Percentiles rank a stretch among this genome's conserved stretches.
Evolutionary conservation across 495 filamentous ascomycete genomes (phyloP).

Genomic region (Ascodesmis nigricans): DNA sequence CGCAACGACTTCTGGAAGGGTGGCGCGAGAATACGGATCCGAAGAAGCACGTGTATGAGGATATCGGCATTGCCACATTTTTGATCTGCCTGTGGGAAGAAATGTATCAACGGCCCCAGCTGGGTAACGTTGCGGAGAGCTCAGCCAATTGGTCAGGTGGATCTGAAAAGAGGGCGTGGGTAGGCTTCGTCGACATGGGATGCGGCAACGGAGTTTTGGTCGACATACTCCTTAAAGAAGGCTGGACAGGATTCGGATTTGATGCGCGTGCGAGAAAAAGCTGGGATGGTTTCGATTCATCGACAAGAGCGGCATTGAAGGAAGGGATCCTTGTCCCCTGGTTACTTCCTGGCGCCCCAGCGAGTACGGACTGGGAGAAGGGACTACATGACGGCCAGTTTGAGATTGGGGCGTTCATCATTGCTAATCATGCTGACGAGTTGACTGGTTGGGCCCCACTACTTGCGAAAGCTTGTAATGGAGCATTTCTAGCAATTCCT

Average conservation of each 20-base stretch:
- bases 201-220: conserved; percentile 93
- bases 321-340: conserved; percentile 56
- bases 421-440: conserved; percentile 92
- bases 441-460: conserved; percentile 89
- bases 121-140: conserved; percentile 8
- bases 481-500: conserved; percentile 74
- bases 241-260: conserved; percentile 72
- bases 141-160: no score
- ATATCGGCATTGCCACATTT: conserved; percentile 79
- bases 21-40: conserved; percentile 83
- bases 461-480: conserved; percentile 48
- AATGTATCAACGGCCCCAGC: conserved; percentile 53
- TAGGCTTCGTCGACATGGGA: conserved; percentile 86
- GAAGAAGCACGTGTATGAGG: conserved; percentile 82
- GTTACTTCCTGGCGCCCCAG: conserved; percentile 18
- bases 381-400: conserved; percentile 50
- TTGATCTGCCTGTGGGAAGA: conserved; percentile 76
- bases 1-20: conserved; percentile 34
- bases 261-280: conserved; percentile 67
- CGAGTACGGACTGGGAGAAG: not conserved
- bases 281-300: conserved; percentile 48
- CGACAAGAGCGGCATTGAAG: conserved; percentile 33
- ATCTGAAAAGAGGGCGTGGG: conserved; percentile 29
- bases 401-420: conserved; percentile 59
- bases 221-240: conserved; percentile 59